phyloP scores from a whole-genome alignment of 805 yeast species.

The Lipomyces oligophaga region DNA sequence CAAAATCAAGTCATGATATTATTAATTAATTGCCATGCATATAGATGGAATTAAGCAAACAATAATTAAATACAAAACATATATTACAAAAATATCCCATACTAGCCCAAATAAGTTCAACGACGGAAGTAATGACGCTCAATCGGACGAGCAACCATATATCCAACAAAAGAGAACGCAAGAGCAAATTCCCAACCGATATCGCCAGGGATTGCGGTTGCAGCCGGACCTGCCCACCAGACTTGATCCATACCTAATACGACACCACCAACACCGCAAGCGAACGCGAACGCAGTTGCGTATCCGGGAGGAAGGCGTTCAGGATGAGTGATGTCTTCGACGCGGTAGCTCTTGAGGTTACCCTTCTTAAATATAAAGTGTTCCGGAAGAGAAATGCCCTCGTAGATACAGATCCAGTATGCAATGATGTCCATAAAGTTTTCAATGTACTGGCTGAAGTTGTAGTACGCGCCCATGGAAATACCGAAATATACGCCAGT shows the following conservation, averaged over 20 bases:
- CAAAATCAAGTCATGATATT: too few species aligned
- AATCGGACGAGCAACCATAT: conserved; percentile 53
- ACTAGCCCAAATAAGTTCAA: background rate
- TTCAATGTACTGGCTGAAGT: conserved; percentile 66
- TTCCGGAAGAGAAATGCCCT: conserved; percentile 70
- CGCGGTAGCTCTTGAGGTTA: conserved; percentile 49
- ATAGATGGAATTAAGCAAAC: too few species aligned
- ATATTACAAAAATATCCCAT: background rate
- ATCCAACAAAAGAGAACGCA: conserved; percentile 62
- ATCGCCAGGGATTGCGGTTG: conserved; percentile 65
- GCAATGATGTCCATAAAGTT: conserved; percentile 90
- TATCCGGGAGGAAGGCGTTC: conserved; percentile 64
- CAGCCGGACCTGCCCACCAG: conserved; percentile 77
- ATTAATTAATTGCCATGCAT: too few species aligned
- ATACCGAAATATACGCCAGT: conserved; percentile 76
- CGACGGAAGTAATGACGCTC: conserved; percentile 42
- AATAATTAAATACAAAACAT: background rate
- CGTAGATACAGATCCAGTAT: conserved; percentile 85
- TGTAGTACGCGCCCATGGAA: conserved; percentile 54
- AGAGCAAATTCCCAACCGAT: conserved; percentile 78
- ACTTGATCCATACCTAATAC: conserved; percentile 83
- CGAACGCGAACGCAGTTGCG: conserved; percentile 67
- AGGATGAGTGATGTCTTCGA: conserved; percentile 57
- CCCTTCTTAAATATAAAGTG: conserved; percentile 65
- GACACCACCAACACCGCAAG: conserved; percentile 58